Evolutionary conservation across 2,329 filamentous ascomycete species (phyloP).

Genomic region (Colletotrichum chlorophyti): DNA sequence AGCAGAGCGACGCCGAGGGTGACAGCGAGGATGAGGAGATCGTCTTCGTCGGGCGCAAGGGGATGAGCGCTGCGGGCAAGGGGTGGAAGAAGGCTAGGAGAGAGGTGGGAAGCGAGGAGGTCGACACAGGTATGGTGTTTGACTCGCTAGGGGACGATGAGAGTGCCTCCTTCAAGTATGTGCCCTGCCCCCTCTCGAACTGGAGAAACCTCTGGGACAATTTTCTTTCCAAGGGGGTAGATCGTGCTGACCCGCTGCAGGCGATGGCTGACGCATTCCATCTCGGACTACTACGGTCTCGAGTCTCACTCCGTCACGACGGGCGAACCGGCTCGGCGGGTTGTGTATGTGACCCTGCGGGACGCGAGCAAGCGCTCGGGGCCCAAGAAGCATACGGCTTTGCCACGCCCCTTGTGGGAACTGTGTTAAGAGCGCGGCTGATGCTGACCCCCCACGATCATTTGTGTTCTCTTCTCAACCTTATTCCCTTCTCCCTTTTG

Average conservation of each 20-base stretch:
- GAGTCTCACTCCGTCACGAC: constrained; percentile 81
- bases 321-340: constrained; percentile 72
- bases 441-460: constrained; percentile 22
- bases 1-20: constrained; percentile 49
- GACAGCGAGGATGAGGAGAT: constrained; percentile 77
- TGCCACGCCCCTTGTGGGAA: constrained; percentile 71
- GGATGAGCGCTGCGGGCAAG: constrained; percentile 58
- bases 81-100: constrained; percentile 57
- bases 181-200: constrained; percentile 30
- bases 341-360: constrained; percentile 83
- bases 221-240: too few species aligned
- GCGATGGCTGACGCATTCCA: constrained; percentile 91
- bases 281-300: constrained; percentile 91
- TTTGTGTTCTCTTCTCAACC: too few species aligned
- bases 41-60: constrained; percentile 81
- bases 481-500: background rate
- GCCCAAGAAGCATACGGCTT: constrained; percentile 37
- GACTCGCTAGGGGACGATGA: constrained; percentile 79
- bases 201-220: too few species aligned
- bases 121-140: constrained; percentile 74
- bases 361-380: constrained; percentile 43
- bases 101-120: constrained; percentile 64
- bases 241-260: constrained; percentile 53
- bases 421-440: too few species aligned
- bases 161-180: constrained; percentile 82